Base-by-base conservation (phyloP, 1,284 basidiomycete genomes). In the Fomitiporia mediterranea region DNA sequence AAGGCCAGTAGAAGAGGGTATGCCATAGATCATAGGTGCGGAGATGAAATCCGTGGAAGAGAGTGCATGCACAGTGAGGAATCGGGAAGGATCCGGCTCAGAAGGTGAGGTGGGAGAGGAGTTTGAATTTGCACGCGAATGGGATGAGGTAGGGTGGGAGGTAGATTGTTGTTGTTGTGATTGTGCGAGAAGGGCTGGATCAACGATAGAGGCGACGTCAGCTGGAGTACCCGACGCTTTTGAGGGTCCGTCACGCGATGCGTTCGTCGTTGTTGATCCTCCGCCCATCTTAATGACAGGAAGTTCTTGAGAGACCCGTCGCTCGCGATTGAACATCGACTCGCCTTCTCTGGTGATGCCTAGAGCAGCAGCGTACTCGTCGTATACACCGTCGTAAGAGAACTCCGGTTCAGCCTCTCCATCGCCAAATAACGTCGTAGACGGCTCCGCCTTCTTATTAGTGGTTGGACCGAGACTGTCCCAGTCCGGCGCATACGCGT, bases 21-120 rank as follows among this genome's bases (percentile, higher is more conserved):
- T 38, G 17, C 51, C 56, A 19, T 37, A 52, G 13, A 57, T 51
- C 15, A 52, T 30, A 2, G 55, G 40, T 4, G 17, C 55, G 4
- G 42, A 39, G 7, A 34, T 25, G 19, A 44, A 34, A 6, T 17
- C 27, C 17, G 23, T 21, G 13, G 27, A 30, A 6, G 37, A 19
- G 15, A 9, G 11, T 15, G 50, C 50, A 19, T 51, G 21, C 25
- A 23, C 23, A 6, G 25, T 51, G 17, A 51, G 23, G 38, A 40
- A 51, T 27, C 25, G 19, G 7, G 32, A 21, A 2, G 21, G 21
- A 23, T 50, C 48, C 17, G 3, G 17, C 4, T 43, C 40, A 11
- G 40, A 39, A 19, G 19, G 11, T 39, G 37, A 19, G 1, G 42
- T 43, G 21, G 42, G 19, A 25, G 21, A 19, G 21, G 42, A 21